Conservation (phyloP, 768 basidiomycete species). For the Calocybe cyanea region DNA sequence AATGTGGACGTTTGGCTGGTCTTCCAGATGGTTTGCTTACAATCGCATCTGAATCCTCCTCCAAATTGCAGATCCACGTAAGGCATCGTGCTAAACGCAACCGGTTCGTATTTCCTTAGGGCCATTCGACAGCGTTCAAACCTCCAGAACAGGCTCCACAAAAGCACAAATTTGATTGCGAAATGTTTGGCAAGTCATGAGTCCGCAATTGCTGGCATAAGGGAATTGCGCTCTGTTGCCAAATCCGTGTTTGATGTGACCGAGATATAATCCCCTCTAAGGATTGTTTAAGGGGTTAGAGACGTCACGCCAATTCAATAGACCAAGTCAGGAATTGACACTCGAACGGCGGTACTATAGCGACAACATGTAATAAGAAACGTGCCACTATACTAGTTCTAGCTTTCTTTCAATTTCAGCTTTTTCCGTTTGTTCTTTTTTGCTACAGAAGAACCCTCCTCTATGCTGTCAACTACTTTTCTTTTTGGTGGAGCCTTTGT, state of each 20-base stretch:
- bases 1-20: constrained; percentile 87
- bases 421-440: constrained; percentile 42
- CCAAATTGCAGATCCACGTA: constrained; percentile 51
- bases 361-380: too few species aligned
- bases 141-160: constrained; percentile 8
- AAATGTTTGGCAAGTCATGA: constrained; percentile 4
- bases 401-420: constrained; percentile 34
- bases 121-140: neutral
- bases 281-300: neutral
- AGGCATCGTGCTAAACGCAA: constrained; percentile 46
- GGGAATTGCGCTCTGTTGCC: constrained; percentile 11
- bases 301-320: neutral
- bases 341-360: too few species aligned
- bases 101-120: constrained; percentile 33
- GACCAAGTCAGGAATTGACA: too few species aligned
- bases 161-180: constrained; percentile 10
- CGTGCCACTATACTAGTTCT: neutral
- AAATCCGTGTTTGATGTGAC: constrained; percentile 10
- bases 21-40: constrained; percentile 68
- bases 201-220: neutral
- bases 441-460: constrained; percentile 13
- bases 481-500: constrained; percentile 27
- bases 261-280: neutral
- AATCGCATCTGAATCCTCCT: constrained; percentile 53
- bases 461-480: constrained; percentile 30